Conservation (phyloP, 2,329 filamentous ascomycete species). For the Alternaria consortialis region DNA sequence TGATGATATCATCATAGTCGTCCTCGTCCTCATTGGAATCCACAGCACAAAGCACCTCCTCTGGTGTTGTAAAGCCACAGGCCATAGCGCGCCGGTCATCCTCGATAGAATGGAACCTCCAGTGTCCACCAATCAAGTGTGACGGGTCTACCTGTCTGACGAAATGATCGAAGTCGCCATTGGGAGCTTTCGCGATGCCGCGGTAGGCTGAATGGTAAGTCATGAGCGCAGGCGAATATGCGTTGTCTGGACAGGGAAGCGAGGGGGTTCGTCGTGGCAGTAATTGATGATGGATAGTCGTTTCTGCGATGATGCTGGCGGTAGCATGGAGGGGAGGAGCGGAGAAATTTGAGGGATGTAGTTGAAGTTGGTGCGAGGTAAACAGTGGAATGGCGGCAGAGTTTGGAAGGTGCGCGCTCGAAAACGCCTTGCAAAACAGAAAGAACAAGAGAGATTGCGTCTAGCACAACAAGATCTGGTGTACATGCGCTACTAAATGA, state of each 20-base stretch:
- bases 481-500: background rate
- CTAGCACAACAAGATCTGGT: background rate
- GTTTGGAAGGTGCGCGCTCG: background rate
- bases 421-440: background rate
- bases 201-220: constrained; percentile 21
- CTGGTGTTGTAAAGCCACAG: constrained; percentile 23
- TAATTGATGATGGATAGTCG: background rate
- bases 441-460: background rate
- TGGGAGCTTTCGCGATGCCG: constrained; percentile 1
- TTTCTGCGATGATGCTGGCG: background rate
- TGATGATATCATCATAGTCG: constrained; percentile 17
- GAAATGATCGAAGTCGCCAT: constrained; percentile 24
- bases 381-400: background rate
- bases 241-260: background rate
- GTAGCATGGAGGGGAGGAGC: background rate
- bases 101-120: constrained; percentile 20
- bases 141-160: constrained; percentile 1
- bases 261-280: background rate
- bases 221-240: background rate
- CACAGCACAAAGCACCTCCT: constrained; percentile 23
- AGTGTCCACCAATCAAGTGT: constrained; percentile 22
- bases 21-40: constrained; percentile 20
- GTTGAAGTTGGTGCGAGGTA: background rate
- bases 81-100: constrained; percentile 27
- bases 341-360: too few species aligned